Evolutionary conservation across 768 basidiomycete species (phyloP).

Genomic region (Dictyophora rubrovolvata): DNA sequence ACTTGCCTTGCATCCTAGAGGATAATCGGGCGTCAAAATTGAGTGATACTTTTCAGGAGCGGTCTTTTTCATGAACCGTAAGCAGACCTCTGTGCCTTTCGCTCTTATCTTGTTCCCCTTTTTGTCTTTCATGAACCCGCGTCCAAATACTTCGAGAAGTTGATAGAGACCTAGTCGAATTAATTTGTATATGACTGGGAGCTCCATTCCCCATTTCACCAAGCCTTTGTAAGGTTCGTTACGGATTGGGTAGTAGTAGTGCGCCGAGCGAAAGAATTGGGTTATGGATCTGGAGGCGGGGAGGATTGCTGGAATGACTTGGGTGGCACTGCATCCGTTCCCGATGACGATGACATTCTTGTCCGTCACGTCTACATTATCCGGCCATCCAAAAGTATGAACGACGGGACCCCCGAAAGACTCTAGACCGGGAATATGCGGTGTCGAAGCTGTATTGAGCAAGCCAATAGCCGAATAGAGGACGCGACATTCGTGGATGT

Average conservation of each 20-base stretch:
- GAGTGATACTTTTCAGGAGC: slow-evolving; percentile 17
- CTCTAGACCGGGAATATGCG: slow-evolving; percentile 7
- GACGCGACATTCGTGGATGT: slow-evolving; percentile 1
- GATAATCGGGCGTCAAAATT: slow-evolving; percentile 14
- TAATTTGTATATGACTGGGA: neutral
- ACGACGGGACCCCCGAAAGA: slow-evolving; percentile 15
- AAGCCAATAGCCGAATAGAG: slow-evolving; percentile 14
- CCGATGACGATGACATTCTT: slow-evolving; percentile 18
- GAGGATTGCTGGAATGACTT: slow-evolving; percentile 16
- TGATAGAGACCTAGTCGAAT: neutral
- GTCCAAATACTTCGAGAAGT: neutral
- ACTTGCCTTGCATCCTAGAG: slow-evolving; percentile 15
- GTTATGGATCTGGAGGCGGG: slow-evolving; percentile 10
- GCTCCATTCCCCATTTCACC: slow-evolving; percentile 3
- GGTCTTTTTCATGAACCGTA: slow-evolving; percentile 10
- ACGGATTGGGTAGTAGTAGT: slow-evolving; percentile 10
- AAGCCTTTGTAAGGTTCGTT: neutral
- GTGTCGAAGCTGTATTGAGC: slow-evolving; percentile 8
- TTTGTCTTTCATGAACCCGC: neutral
- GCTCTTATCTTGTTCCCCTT: neutral
- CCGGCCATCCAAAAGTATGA: slow-evolving; percentile 15
- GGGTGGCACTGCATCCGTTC: slow-evolving; percentile 17
- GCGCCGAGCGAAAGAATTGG: slow-evolving; percentile 15
- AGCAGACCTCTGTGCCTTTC: slow-evolving; percentile 1
- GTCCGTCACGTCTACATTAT: slow-evolving; percentile 10